Base-by-base conservation (phyloP, 441 rosid genomes). In the Monsonia emarginata region DNA sequence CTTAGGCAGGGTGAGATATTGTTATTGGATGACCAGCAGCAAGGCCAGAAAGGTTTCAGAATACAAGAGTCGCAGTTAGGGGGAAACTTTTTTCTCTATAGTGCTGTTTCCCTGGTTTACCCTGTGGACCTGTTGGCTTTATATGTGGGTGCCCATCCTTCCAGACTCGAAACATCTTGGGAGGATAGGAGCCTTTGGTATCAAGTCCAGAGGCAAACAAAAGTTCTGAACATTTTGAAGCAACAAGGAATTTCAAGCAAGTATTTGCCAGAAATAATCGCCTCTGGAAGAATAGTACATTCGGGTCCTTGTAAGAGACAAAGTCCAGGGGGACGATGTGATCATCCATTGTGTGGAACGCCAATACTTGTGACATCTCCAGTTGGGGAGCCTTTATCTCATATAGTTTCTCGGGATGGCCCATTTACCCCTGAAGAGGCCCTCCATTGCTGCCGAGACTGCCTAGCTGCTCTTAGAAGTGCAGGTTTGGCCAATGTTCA, bases 181-280 rank as follows among this genome's bases (percentile, higher is more conserved):
- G 87, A 84, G 77, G 87, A 84, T 65, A 84, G 81, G 88, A 84
- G 86, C 57, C 69, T 86, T 64, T 81, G 87, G 88, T 86, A 86
- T 75, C 85, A 79, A 78, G 86, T 84, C 24, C 91, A 86, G 77
- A 81, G 87, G 74, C 89, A 86, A 71, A 84, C 85, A 48, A 84
- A 86, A 74, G 85, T 84, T 11, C 70, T 86, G 27, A 84, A 81
- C 79, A 80, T 76, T 65, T 74, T 86, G 70, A 84, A 79, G 72
- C 80, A 80, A 69, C 76, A 71, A 54, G 85, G 83, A 61, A 63
- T 79, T 52, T 61, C 77, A 34, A 80, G 83, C 68, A 84, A 75
- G 72, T 69, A 78, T 75, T 64, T 86, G 65, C 89, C 88, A 1
- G 81, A 79, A 78, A 72, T 83, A 18, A 74, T 81, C 67, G 82